phyloP scores from a whole-genome alignment of 306 rosid species.

The Ormosia semicastrata region DNA sequence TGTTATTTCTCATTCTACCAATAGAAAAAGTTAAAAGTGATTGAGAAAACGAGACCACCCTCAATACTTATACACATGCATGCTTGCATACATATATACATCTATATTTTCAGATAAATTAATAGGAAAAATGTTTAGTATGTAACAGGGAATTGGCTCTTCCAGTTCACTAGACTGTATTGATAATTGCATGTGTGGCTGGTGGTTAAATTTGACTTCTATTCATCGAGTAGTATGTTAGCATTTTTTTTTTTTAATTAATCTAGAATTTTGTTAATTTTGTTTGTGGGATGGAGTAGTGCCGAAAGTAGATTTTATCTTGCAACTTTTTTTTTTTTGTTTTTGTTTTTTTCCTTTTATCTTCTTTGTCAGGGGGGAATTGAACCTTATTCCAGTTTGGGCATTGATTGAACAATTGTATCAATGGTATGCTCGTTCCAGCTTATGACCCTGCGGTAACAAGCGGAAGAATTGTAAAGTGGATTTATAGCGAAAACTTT shows the following conservation, averaged over 20 bases:
- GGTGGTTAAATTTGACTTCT: not conserved
- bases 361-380: constrained; percentile 51
- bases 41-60: constrained; percentile 2
- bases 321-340: constrained; percentile 18
- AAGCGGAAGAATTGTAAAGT: constrained; percentile 16
- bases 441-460: constrained; percentile 37
- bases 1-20: constrained; percentile 12
- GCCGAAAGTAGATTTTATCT: constrained; percentile 29
- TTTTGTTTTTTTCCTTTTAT: not conserved
- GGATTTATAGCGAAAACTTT: constrained; percentile 11
- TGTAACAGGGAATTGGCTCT: not conserved
- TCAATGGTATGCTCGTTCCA: constrained; percentile 37
- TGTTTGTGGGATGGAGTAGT: constrained; percentile 4
- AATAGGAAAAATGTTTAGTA: not conserved
- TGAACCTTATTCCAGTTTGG: constrained; percentile 60
- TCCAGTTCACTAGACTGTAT: not conserved
- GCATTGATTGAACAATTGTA: constrained; percentile 58
- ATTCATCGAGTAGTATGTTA: not conserved
- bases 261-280: not conserved
- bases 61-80: not conserved
- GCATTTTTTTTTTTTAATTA: not conserved
- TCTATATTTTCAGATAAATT: not conserved
- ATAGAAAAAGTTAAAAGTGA: not conserved
- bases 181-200: constrained; percentile 8
- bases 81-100: not conserved